Evolutionary conservation across 305 asterid genomes (phyloP).

Genomic region (Rubia tinctorum): DNA sequence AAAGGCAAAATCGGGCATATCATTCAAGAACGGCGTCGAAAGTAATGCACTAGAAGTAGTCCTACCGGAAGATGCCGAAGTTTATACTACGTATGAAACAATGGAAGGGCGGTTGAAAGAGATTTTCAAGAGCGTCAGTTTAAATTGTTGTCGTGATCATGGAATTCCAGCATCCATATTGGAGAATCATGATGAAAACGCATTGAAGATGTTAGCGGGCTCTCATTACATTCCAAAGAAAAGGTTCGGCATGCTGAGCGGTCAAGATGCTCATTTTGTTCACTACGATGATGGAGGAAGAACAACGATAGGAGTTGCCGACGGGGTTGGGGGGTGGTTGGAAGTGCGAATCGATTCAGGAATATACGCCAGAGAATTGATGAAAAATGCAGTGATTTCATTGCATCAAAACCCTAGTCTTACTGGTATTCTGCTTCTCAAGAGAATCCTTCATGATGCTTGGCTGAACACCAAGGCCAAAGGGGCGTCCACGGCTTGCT

Average conservation of each 20-base stretch:
- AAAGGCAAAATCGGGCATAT: too few species aligned
- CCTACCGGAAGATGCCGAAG: neutral
- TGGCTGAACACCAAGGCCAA: neutral
- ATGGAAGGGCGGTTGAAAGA: neutral
- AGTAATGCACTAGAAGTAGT: neutral
- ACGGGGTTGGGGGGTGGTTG: neutral
- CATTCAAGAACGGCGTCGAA: too few species aligned
- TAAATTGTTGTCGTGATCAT: neutral
- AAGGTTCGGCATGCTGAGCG: neutral
- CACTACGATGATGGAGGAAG: neutral
- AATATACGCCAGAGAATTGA: neutral
- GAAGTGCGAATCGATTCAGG: neutral
- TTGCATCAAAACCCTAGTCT: neutral
- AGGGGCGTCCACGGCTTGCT: neutral
- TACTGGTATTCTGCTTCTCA: neutral
- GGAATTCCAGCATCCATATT: neutral
- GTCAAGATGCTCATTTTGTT: neutral
- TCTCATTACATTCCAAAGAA: neutral
- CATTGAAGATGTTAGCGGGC: neutral
- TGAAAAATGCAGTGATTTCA: neutral
- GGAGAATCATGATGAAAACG: neutral
- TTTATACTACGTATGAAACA: neutral
- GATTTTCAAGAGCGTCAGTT: neutral
- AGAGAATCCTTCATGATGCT: neutral
- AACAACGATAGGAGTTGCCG: neutral